Base-by-base conservation (phyloP, 1,284 basidiomycete genomes). In the Tranzscheliella williamsii region DNA sequence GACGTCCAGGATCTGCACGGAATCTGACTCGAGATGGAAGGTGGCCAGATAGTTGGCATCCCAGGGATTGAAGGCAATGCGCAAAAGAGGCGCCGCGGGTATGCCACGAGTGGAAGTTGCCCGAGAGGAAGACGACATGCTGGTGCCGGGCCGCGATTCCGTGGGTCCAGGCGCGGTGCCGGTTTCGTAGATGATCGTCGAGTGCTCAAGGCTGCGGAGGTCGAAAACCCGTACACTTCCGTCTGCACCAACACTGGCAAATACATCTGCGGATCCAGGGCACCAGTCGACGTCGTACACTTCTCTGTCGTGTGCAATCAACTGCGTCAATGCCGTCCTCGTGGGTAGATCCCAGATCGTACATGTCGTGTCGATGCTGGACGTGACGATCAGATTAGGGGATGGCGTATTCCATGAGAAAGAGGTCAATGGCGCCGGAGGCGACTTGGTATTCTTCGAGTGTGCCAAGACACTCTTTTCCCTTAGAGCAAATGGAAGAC, bases 221-320 rank as follows among this genome's bases (percentile, higher is more conserved):
- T 99, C 95, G 76, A 98, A 99, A 7, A 95, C 93, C 38, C 95
- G 89, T 27, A 98, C 82, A 51, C 88, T 91, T 11, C 95, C 95
- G 76, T 99, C 95, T 12, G 94, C 95, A 20, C 95, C 95, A 17
- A 98, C 95, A 13, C 91, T 94, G 24, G 97, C 93, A 79, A 99
- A 99, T 62, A 97, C 93, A 78, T 98, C 93, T 4, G 90, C 89
- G 11, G 90, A 94, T n/a, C 87, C 86, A 2, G 95, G 95, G n/a
- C 96, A 85, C 94, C 95, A 97, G 31, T 91, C 92, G 38, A 94
- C 91, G 74, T 94, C 91, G 79, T 92, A 93, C 5, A 99, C 95
- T 78, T 97, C 95, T 37, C 91, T 86, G 82, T 99, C 95, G 81
- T 99, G 95, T 0, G 95, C 95, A 27, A 81, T 80, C 18, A 80